Evolutionary conservation across 2,329 filamentous ascomycete genomes (phyloP).

Genomic region (Gnomoniopsis sp.): DNA sequence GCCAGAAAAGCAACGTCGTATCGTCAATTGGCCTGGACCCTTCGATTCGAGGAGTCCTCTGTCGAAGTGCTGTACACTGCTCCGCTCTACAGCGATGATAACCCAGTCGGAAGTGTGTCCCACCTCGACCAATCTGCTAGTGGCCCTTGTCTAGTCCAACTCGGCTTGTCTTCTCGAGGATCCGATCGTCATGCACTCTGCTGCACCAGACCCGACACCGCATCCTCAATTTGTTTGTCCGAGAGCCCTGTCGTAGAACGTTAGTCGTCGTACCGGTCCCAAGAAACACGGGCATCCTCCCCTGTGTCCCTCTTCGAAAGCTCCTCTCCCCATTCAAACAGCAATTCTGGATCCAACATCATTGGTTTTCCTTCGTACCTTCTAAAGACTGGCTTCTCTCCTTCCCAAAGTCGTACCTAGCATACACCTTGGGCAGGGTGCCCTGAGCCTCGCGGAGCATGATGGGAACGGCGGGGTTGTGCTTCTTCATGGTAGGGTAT

Average conservation of each 20-base stretch:
- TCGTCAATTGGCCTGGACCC: background rate
- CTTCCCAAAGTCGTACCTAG: slow-evolving; percentile 69
- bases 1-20: no score
- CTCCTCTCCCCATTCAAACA: background rate
- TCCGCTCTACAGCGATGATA: background rate
- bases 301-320: background rate
- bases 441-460: slow-evolving; percentile 89
- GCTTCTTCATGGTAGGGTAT: slow-evolving; percentile 99
- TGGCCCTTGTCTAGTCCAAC: slow-evolving; percentile 17
- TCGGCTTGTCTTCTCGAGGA: background rate
- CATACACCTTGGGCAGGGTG: slow-evolving; percentile 81
- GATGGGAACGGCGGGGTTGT: slow-evolving; percentile 92
- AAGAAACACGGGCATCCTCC: background rate
- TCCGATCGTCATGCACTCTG: slow-evolving; percentile 23
- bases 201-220: slow-evolving; percentile 54
- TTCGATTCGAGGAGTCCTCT: background rate
- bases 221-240: slow-evolving; percentile 60
- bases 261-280: slow-evolving; percentile 11
- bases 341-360: background rate
- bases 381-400: slow-evolving; percentile 58
- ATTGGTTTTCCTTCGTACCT: slow-evolving; percentile 27
- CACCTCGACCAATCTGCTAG: background rate
- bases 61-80: background rate
- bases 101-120: background rate
- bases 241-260: slow-evolving; percentile 39